These are phyloP conservation scores for Pseudocercospora pini-densiflorae DNA, from an alignment of 2,329 filamentous ascomycete species.

Conservation along the genomic window DNA sequence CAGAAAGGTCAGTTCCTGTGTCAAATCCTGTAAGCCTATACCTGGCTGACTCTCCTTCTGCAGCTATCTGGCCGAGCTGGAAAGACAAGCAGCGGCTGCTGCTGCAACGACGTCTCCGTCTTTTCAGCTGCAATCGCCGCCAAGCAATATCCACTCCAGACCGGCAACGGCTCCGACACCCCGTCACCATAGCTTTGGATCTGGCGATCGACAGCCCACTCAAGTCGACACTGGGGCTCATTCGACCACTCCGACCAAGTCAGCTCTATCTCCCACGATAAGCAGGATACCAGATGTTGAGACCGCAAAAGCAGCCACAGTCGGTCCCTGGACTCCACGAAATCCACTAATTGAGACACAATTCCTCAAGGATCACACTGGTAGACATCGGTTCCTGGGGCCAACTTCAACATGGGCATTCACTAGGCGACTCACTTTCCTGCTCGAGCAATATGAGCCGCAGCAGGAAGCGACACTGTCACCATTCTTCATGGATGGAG, in stretches of 20 bases:
- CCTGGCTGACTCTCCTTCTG: not conserved
- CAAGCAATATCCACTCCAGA: not conserved
- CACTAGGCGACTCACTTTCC: conserved; percentile 52
- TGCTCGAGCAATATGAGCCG: conserved; percentile 51
- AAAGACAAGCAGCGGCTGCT: conserved; percentile 14
- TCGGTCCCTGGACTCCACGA: conserved; percentile 5
- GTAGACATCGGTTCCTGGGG: conserved; percentile 54
- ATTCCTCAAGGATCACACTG: conserved; percentile 5
- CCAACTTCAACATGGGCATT: conserved; percentile 64
- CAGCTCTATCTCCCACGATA: not conserved
- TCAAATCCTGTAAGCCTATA: too few relatives aligned
- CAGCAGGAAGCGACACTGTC: conserved; percentile 51
- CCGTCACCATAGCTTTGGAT: not conserved
- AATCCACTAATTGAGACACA: conserved; percentile 10
- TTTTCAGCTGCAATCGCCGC: not conserved
- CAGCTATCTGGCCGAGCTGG: conserved; percentile 17
- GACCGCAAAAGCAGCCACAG: conserved; percentile 1
- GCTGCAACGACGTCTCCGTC: not conserved
- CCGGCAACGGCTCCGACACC: not conserved
- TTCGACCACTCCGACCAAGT: not conserved
- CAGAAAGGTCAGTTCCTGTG: conserved; percentile 5
- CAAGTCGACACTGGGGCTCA: not conserved
- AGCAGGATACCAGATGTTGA: conserved; percentile 3
- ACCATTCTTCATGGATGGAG: conserved; percentile 56
- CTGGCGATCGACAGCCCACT: not conserved